These are phyloP conservation scores for Grosmannia serpens DNA, from an alignment of 2,329 filamentous ascomycete genomes.

Conservation along the genomic window DNA sequence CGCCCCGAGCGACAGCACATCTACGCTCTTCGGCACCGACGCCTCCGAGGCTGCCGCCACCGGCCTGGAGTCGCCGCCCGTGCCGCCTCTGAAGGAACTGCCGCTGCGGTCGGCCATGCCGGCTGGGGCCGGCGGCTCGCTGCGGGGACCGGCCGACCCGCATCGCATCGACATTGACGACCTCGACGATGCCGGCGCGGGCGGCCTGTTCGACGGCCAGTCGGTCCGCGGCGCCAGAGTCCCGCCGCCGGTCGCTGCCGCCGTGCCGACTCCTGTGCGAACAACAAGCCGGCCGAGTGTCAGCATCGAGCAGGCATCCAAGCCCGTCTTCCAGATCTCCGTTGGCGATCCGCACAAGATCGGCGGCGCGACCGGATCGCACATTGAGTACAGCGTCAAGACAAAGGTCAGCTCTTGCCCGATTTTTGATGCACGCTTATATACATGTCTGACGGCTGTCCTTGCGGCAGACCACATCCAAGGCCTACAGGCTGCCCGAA, in stretches of 20 bases:
- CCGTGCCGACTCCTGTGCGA: constrained; percentile 38
- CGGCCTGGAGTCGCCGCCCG: constrained; percentile 42
- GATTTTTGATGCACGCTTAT: no score
- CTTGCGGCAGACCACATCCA: constrained; percentile 66
- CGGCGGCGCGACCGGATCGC: constrained; percentile 88
- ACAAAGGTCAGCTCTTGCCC: constrained; percentile 65
- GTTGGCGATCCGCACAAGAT: constrained; percentile 98
- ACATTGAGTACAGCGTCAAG: constrained; percentile 93
- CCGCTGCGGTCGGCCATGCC: constrained; percentile 49
- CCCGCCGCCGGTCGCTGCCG: constrained; percentile 53
- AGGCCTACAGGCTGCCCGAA: constrained; percentile 84
- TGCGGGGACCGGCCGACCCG: constrained; percentile 37
- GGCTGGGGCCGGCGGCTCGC: constrained; percentile 10
- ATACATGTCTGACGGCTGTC: background rate
- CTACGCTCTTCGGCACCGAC: constrained; percentile 8
- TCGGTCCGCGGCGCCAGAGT: constrained; percentile 41
- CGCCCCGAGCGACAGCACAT: constrained; percentile 28
- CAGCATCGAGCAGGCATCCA: constrained; percentile 84
- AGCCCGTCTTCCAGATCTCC: constrained; percentile 79
- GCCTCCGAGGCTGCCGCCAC: background rate
- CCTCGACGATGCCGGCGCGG: constrained; percentile 39
- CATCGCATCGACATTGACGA: constrained; percentile 57
- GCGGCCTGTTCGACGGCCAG: constrained; percentile 15
- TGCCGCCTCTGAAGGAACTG: constrained; percentile 54
- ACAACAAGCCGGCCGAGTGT: constrained; percentile 61